Evolutionary conservation across 768 basidiomycete genomes (phyloP), one percentile per base, ranked within the genome.

Genomic region (Albatrellus ellisii): DNA sequence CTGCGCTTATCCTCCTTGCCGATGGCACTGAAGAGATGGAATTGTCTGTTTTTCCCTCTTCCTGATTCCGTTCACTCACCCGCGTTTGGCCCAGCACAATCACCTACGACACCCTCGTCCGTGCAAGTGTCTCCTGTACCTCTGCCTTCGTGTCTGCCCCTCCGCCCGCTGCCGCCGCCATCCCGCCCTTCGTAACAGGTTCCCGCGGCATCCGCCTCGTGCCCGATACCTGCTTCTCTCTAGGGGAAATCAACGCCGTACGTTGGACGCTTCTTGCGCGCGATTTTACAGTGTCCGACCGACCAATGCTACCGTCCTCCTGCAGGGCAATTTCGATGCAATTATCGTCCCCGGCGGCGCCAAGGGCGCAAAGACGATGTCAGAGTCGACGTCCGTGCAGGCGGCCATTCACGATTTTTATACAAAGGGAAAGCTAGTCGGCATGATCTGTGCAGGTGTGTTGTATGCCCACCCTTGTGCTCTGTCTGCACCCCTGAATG

Each of bases 21-120:
- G 71, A 87, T 54, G 86, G 86, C 10, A 87, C 86, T 1, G 86
- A 89, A 56, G 86, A 89, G 61, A 87, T 86, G 77, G 85, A 87
- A 59, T 88, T 87, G 85, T 83, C 53, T 51, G 76, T 44, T 2
- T 14, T n/a, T 28, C 18, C 33, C 38, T 14, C 6, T 21, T 15
- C 22, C 26, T 20, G 17, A 39, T 15, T 18, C 24, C 11, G 28
- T 15, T 32, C n/a, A 20, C 36, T 34, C 8, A 15, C 28, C 22
- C 25, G 48, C 29, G 31, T 18, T 20, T 42, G 20, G 41, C 26
- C 15, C 54, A 88, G 84, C 52, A 84, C 83, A 7, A 78, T 88
- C 60, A 69, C 75, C 8, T 89, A 83, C 55, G 86, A 88, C 53
- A 84, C 79, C 5, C 75, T 89, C 36, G 78, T 85, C 20, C 77